Evolutionary conservation across 192 early-diverging fungal genomes (phyloP).

Genomic region (Pilobolus umbonatus): DNA sequence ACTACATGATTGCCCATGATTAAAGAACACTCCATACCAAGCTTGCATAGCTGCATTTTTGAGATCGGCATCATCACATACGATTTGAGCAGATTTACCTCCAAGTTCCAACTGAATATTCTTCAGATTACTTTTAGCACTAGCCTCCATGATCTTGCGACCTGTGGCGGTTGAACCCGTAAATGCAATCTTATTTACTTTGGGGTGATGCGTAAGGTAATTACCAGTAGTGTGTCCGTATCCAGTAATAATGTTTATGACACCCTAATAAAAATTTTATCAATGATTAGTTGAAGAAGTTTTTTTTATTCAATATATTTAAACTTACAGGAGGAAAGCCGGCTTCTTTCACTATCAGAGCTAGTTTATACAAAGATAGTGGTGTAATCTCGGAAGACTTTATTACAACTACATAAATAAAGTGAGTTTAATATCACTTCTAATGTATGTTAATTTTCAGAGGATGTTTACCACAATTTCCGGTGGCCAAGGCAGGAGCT

Average conservation of each 20-base stretch:
- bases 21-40: constrained; percentile 35
- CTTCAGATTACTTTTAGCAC: constrained; percentile 16
- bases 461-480: constrained; percentile 50
- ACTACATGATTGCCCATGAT: constrained; percentile 48
- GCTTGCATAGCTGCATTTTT: neutral
- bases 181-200: constrained; percentile 53
- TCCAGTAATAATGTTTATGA: constrained; percentile 82
- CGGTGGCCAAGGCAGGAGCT: constrained; percentile 70
- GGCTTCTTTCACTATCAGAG: constrained; percentile 60
- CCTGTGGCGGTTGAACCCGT: constrained; percentile 38
- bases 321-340: constrained; percentile 59
- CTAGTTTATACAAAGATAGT: constrained; percentile 56
- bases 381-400: constrained; percentile 76
- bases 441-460: neutral
- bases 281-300: constrained; percentile 18
- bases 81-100: constrained; percentile 17
- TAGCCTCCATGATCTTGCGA: constrained; percentile 5
- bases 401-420: constrained; percentile 50
- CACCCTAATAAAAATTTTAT: constrained; percentile 45
- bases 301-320: neutral
- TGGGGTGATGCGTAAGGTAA: constrained; percentile 46
- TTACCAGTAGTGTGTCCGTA: constrained; percentile 54
- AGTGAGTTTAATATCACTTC: neutral
- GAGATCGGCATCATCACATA: constrained; percentile 24
- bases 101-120: constrained; percentile 21